Conservation (phyloP, 441 rosid genomes). For the Kokia cookei region DNA sequence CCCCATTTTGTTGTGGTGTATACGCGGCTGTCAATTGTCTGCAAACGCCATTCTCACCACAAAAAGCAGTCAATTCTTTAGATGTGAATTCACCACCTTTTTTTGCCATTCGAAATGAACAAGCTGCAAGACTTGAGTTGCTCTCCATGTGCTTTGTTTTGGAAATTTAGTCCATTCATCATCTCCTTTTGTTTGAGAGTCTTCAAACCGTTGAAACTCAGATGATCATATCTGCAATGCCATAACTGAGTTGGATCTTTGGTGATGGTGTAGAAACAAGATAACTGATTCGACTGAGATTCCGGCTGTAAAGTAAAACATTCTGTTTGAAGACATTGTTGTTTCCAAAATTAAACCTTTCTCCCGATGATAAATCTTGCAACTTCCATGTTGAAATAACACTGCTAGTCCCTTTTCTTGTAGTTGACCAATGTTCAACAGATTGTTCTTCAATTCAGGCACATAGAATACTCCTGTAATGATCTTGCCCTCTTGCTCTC, state of each 20-base stretch:
- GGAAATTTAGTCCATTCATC: background rate
- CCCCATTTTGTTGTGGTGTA: background rate
- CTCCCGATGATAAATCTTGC: background rate
- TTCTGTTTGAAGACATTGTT: background rate
- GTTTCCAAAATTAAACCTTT: background rate
- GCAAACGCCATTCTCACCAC: background rate
- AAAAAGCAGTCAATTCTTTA: too few species aligned
- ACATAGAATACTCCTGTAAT: background rate
- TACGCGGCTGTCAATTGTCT: background rate
- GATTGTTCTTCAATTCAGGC: too few species aligned
- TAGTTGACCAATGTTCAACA: background rate
- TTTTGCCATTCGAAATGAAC: background rate
- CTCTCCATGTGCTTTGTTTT: background rate
- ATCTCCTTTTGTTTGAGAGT: background rate
- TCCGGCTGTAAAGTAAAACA: background rate
- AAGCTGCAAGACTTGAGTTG: background rate
- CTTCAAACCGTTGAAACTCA: background rate
- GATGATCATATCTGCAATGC: background rate
- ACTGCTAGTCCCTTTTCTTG: background rate
- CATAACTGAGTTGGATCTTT: background rate
- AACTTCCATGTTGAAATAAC: background rate
- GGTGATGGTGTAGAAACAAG: background rate
- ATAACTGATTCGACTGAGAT: background rate
- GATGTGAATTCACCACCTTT: background rate
- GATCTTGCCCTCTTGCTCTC: background rate